Conservation (phyloP, 345 rosid species). For the Alliaria petiolata region DNA sequence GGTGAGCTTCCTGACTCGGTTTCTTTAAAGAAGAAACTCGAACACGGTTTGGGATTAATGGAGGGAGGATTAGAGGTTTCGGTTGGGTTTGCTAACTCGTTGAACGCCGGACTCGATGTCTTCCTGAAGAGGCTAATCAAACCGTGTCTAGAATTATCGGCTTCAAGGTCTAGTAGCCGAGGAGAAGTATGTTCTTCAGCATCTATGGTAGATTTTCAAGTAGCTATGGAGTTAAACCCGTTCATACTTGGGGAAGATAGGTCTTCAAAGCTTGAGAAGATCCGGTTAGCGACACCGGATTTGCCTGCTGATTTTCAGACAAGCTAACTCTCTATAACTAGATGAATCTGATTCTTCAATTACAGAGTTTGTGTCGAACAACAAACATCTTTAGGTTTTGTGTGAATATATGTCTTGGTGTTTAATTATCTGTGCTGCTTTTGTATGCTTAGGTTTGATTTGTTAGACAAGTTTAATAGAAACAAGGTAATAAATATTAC, state of each 20-base stretch:
- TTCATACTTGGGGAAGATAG: slow-evolving; percentile 54
- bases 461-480: neutral
- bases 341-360: slow-evolving; percentile 15
- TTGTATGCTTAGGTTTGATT: neutral
- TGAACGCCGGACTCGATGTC: slow-evolving; percentile 54
- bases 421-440: neutral
- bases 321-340: slow-evolving; percentile 15
- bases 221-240: slow-evolving; percentile 56
- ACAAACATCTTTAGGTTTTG: slow-evolving; percentile 10
- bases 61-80: too few species aligned
- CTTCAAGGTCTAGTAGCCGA: slow-evolving; percentile 35
- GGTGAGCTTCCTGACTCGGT: slow-evolving; percentile 58
- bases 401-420: slow-evolving; percentile 1
- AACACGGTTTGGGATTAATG: slow-evolving; percentile 33
- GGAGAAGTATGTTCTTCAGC: slow-evolving; percentile 14
- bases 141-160: slow-evolving; percentile 55
- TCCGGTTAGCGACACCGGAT: slow-evolving; percentile 35
- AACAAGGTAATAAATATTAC: neutral
- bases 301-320: slow-evolving; percentile 12
- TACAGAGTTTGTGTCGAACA: slow-evolving; percentile 13
- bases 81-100: slow-evolving; percentile 43
- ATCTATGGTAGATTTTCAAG: slow-evolving; percentile 52
- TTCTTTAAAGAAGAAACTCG: slow-evolving; percentile 52
- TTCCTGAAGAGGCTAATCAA: slow-evolving; percentile 63
- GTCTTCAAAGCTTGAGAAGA: slow-evolving; percentile 53